These are phyloP conservation scores for Acacia crassicarpa DNA, from an alignment of 306 rosid genomes.

Conservation along the genomic window DNA sequence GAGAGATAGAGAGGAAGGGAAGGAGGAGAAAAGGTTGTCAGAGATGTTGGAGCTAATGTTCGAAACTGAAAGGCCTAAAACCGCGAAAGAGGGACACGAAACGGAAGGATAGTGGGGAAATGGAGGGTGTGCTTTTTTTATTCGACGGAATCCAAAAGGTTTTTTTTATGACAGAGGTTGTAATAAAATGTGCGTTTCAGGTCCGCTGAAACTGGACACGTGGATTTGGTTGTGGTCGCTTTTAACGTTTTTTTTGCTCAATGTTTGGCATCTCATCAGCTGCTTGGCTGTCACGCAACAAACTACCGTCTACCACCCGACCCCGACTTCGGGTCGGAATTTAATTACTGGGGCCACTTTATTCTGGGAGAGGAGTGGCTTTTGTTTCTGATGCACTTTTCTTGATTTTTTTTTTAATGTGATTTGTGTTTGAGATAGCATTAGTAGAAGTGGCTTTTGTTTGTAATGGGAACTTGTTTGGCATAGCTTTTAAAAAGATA, in stretches of 20 bases:
- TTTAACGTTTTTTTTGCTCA: background rate
- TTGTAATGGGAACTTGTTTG: too few relatives aligned
- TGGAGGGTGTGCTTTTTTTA: conserved; percentile 14
- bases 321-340: background rate
- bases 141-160: conserved; percentile 46
- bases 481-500: too few relatives aligned
- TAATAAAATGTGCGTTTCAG: conserved; percentile 43
- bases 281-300: background rate
- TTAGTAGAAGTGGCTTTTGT: too few relatives aligned
- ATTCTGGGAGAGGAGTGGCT: too few relatives aligned
- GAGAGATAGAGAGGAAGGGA: background rate
- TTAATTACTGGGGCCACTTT: background rate
- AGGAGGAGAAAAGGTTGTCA: conserved; percentile 18
- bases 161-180: conserved; percentile 12
- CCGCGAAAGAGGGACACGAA: conserved; percentile 56
- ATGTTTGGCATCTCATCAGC: background rate
- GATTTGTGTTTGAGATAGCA: too few relatives aligned
- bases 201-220: conserved; percentile 48
- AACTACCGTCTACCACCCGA: background rate
- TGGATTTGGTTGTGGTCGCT: conserved; percentile 32
- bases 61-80: conserved; percentile 57
- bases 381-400: too few relatives aligned
- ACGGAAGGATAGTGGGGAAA: conserved; percentile 21
- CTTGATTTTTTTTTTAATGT: too few relatives aligned
- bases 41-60: conserved; percentile 47